These are phyloP conservation scores for Candida vaughaniae DNA, from an alignment of 805 yeast genomes.

Conservation along the genomic window DNA sequence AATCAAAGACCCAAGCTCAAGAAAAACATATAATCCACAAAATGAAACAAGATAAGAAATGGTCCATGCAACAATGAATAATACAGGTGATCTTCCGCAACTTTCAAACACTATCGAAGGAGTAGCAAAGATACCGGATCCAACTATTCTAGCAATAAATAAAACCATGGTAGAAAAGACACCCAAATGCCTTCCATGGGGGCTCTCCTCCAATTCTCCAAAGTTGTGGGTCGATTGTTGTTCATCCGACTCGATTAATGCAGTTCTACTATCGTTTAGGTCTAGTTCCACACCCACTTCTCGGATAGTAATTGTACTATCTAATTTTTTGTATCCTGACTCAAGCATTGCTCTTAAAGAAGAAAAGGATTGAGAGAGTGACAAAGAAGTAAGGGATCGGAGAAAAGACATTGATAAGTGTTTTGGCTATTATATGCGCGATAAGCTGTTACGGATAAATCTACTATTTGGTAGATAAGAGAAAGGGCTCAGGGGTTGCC, in stretches of 20 bases:
- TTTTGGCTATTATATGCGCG: too few relatives aligned
- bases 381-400: too few relatives aligned
- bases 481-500: too few relatives aligned
- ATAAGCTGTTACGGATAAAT: too few relatives aligned
- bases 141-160: slow-evolving; percentile 67
- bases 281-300: slow-evolving; percentile 4
- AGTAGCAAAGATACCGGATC: slow-evolving; percentile 76
- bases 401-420: too few relatives aligned
- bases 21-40: slow-evolving; percentile 62
- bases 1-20: slow-evolving; percentile 68
- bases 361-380: too few relatives aligned
- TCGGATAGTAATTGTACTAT: neutral
- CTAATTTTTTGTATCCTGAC: slow-evolving; percentile 3
- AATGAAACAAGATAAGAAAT: slow-evolving; percentile 61
- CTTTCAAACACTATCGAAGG: slow-evolving; percentile 66
- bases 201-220: slow-evolving; percentile 49
- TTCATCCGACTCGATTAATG: slow-evolving; percentile 8
- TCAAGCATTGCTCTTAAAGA: neutral
- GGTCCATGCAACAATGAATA: slow-evolving; percentile 64
- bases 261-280: slow-evolving; percentile 7
- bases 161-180: slow-evolving; percentile 61
- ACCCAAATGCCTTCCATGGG: slow-evolving; percentile 77
- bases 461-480: too few relatives aligned
- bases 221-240: slow-evolving; percentile 9
- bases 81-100: slow-evolving; percentile 63